Evolutionary conservation across 2,329 filamentous ascomycete genomes (phyloP).

Genomic region (Harringtonia aguacate): DNA sequence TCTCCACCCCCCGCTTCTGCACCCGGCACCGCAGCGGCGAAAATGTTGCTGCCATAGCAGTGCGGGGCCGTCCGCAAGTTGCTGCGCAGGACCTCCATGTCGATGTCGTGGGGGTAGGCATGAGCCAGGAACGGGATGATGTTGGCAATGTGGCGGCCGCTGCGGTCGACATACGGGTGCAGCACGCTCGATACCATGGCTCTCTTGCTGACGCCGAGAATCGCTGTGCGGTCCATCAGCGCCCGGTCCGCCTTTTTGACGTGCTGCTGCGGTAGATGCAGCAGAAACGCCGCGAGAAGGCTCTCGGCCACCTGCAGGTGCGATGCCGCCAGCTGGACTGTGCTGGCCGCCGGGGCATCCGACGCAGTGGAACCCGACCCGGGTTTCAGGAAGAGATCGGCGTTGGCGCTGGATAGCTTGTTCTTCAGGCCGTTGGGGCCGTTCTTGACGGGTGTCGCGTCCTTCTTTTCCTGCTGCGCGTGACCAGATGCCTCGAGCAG

Average conservation of each 20-base stretch:
- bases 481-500: slow-evolving; percentile 46
- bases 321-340: slow-evolving; percentile 25
- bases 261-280: slow-evolving; percentile 51
- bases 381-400: slow-evolving; percentile 57
- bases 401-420: slow-evolving; percentile 45
- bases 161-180: slow-evolving; percentile 58
- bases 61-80: slow-evolving; percentile 36
- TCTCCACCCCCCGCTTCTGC: slow-evolving; percentile 32
- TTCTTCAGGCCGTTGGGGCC: slow-evolving; percentile 25
- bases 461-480: slow-evolving; percentile 10
- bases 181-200: slow-evolving; percentile 76
- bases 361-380: slow-evolving; percentile 11
- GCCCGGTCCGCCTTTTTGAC: slow-evolving; percentile 62
- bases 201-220: slow-evolving; percentile 56
- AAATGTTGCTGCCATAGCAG: slow-evolving; percentile 16
- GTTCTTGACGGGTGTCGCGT: slow-evolving; percentile 17
- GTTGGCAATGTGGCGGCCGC: slow-evolving; percentile 56
- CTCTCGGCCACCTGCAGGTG: slow-evolving; percentile 45
- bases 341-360: slow-evolving; percentile 8
- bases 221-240: slow-evolving; percentile 70
- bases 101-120: slow-evolving; percentile 49
- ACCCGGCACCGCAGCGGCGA: slow-evolving; percentile 9
- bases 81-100: slow-evolving; percentile 60
- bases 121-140: slow-evolving; percentile 71
- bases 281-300: slow-evolving; percentile 54